A percentile compares a stretch with the other conserved stretches of the same genome.
phyloP scores from a whole-genome alignment of 2,329 filamentous ascomycete genomes.

The Epichloe festucae region DNA sequence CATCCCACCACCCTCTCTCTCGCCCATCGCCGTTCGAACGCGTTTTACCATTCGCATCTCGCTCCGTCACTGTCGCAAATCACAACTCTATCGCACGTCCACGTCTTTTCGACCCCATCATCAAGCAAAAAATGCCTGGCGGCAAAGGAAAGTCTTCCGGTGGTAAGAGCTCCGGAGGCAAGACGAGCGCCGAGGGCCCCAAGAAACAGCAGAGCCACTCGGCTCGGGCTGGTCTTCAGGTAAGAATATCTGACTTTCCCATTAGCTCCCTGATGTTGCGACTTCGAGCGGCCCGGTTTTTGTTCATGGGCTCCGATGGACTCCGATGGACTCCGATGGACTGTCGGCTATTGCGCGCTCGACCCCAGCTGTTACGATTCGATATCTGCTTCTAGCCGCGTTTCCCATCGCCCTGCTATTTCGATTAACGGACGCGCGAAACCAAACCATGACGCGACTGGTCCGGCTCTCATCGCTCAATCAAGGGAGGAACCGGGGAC shows the following conservation, averaged over 20 bases:
- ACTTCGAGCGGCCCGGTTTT: not conserved
- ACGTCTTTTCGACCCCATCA: not conserved
- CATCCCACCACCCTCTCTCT: not conserved
- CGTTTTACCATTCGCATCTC: constrained; percentile 1
- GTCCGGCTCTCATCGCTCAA: not conserved
- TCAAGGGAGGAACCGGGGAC: not conserved
- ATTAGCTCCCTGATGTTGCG: constrained; percentile 1
- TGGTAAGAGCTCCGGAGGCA: constrained; percentile 77
- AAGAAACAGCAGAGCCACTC: constrained; percentile 95
- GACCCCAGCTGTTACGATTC: constrained; percentile 10
- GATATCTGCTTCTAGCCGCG: not conserved
- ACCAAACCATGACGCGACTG: not conserved
- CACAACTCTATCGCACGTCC: not conserved
- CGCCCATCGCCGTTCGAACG: not conserved
- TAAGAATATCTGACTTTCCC: constrained; percentile 31
- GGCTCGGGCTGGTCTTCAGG: constrained; percentile 88
- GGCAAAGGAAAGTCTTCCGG: constrained; percentile 90
- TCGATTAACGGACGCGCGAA: not conserved
- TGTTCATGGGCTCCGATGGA: not conserved
- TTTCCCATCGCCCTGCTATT: not conserved
- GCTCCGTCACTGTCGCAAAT: not conserved
- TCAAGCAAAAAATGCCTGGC: constrained; percentile 49
- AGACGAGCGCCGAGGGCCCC: constrained; percentile 50
- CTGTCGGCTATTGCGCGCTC: constrained; percentile 5
- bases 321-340: not conserved